These are phyloP conservation scores for Tuctoria greenei DNA, from an alignment of 176 grass and related monocot genomes.

Conservation along the genomic window DNA sequence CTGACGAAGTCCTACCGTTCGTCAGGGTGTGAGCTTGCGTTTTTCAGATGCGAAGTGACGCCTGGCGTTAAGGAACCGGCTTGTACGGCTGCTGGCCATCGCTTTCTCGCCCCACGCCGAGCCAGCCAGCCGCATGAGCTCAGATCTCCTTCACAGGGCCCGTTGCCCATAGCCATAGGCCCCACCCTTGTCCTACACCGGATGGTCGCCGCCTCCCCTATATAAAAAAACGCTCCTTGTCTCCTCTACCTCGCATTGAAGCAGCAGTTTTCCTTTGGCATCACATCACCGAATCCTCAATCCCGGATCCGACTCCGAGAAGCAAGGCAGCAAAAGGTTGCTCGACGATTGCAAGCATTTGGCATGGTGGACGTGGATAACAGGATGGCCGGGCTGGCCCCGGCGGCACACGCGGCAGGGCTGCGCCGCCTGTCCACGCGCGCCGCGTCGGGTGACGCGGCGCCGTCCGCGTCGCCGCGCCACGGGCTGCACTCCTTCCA, in stretches of 20 bases:
- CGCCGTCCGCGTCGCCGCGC: conserved; percentile 51
- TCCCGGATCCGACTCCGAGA: neutral
- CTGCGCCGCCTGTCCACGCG: conserved; percentile 84
- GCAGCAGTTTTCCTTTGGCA: neutral
- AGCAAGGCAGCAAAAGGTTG: neutral
- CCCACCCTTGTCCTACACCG: conserved; percentile 19
- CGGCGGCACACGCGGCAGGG: conserved; percentile 59
- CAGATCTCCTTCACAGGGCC: conserved; percentile 24
- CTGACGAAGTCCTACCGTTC: neutral
- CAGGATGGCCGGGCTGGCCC: conserved; percentile 52
- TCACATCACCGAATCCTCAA: neutral
- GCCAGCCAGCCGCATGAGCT: neutral
- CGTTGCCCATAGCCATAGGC: neutral
- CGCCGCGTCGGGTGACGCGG: conserved; percentile 49
- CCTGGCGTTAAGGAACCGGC: neutral
- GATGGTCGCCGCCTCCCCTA: conserved; percentile 33
- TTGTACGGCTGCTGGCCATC: neutral
- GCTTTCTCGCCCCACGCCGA: neutral
- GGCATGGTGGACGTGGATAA: conserved; percentile 85
- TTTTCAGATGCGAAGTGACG: conserved; percentile 9
- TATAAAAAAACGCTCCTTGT: conserved; percentile 28
- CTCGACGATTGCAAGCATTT: too few relatives aligned
- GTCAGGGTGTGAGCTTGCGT: neutral
- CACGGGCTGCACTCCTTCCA: conserved; percentile 70
- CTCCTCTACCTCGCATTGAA: neutral